Evolutionary conservation across 2,329 filamentous ascomycete species (phyloP).

Genomic region (Boeremia exigua): DNA sequence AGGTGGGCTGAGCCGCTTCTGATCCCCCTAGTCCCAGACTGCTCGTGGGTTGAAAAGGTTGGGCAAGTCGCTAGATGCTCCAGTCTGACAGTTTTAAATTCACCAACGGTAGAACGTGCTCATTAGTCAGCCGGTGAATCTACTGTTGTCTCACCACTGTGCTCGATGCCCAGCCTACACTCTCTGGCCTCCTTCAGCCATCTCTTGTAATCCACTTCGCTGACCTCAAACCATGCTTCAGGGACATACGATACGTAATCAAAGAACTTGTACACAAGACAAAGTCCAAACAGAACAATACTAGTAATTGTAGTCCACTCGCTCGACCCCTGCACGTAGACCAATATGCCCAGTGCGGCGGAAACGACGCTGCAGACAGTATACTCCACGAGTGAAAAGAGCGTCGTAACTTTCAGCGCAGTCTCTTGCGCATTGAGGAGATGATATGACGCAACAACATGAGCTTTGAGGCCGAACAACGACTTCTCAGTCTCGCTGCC

Average conservation of each 20-base stretch:
- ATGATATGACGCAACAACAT: background rate
- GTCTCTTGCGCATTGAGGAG: slow-evolving; percentile 2
- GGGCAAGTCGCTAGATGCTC: background rate
- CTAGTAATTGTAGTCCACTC: slow-evolving; percentile 4
- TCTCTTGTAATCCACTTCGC: slow-evolving; percentile 4
- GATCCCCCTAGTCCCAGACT: background rate
- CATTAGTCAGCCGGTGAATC: background rate
- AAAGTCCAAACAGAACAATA: background rate
- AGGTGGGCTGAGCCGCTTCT: background rate
- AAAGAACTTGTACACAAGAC: background rate
- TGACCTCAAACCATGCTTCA: slow-evolving; percentile 1
- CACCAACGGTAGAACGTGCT: background rate
- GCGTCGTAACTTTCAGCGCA: slow-evolving; percentile 1
- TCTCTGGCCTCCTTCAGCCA: background rate
- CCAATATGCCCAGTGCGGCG: slow-evolving; percentile 6
- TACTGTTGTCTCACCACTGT: background rate
- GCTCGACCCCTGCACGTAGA: slow-evolving; percentile 1
- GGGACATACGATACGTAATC: background rate
- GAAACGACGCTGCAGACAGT: background rate
- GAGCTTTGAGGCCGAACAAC: slow-evolving; percentile 1
- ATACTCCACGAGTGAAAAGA: slow-evolving; percentile 3
- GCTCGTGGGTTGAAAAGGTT: background rate
- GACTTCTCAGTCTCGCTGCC: background rate
- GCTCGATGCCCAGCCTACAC: background rate
- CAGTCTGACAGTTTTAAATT: background rate